These are phyloP conservation scores for Coemansia sp. DNA, from an alignment of 192 early-diverging fungal genomes.

Conservation along the genomic window DNA sequence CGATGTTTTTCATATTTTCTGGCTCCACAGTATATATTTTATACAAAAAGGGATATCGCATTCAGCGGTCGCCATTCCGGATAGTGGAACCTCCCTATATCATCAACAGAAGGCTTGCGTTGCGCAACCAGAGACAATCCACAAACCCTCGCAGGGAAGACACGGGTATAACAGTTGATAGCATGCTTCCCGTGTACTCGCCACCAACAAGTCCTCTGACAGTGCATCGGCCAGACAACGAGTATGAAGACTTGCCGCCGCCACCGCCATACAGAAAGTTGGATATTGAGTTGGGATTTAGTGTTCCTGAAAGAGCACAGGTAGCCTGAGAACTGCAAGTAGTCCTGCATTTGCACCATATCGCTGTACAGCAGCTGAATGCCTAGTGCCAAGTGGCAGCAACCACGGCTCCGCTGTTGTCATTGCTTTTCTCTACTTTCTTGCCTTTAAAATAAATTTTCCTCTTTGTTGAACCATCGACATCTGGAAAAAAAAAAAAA, in stretches of 20 bases:
- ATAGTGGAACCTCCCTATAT: not conserved
- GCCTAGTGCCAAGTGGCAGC: too few relatives aligned
- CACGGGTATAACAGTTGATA: not conserved
- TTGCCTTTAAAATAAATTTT: too few relatives aligned
- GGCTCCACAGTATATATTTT: not conserved
- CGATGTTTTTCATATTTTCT: not conserved
- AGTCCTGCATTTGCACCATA: not conserved
- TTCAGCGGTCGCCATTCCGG: not conserved
- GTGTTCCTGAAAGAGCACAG: not conserved
- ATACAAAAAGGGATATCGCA: not conserved
- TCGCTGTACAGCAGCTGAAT: too few relatives aligned
- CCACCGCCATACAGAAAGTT: constrained; percentile 5
- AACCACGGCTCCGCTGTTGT: too few relatives aligned
- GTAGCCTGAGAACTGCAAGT: not conserved
- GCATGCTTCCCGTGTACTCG: constrained; percentile 10
- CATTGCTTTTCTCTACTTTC: too few relatives aligned
- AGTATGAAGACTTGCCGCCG: constrained; percentile 3
- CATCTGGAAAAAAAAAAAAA: too few relatives aligned
- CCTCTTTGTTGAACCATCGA: too few relatives aligned
- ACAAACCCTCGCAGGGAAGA: not conserved
- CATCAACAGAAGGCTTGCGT: not conserved
- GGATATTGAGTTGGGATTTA: not conserved
- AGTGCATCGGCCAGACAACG: not conserved
- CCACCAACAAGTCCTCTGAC: constrained; percentile 3
- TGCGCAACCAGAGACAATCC: not conserved